These are phyloP conservation scores for Epichloe typhina DNA, from an alignment of 2,329 filamentous ascomycete genomes.

Conservation along the genomic window DNA sequence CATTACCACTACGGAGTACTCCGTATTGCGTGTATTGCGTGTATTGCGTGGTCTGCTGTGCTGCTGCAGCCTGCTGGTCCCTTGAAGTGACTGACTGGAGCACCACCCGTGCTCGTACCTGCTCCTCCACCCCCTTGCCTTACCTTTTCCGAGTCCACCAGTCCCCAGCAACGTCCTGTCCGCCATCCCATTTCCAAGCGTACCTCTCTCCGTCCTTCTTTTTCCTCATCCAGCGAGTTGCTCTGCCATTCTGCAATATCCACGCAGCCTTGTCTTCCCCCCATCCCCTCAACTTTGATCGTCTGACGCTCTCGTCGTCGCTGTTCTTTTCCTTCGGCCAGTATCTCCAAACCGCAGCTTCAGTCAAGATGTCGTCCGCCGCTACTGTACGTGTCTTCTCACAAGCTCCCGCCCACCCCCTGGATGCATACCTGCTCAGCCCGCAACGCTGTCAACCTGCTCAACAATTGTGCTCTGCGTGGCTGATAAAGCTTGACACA, in stretches of 20 bases:
- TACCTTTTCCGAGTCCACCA: constrained; percentile 1
- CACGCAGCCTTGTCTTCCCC: constrained; percentile 4
- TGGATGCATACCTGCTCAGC: neutral
- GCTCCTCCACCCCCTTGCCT: constrained; percentile 4
- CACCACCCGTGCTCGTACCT: constrained; percentile 4
- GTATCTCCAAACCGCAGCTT: constrained; percentile 2
- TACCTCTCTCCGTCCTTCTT: constrained; percentile 5
- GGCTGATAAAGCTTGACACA: constrained; percentile 1
- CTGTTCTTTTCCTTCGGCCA: constrained; percentile 5
- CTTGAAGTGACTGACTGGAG: neutral
- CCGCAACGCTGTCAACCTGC: neutral
- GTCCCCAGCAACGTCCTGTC: constrained; percentile 1
- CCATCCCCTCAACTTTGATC: constrained; percentile 4
- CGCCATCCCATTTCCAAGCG: constrained; percentile 7
- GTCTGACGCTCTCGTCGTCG: constrained; percentile 7
- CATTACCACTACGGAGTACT: neutral
- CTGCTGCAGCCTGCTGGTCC: neutral
- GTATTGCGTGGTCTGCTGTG: neutral
- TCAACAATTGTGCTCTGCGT: constrained; percentile 4
- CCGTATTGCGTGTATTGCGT: neutral
- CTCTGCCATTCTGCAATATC: constrained; percentile 2
- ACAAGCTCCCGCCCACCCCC: constrained; percentile 2
- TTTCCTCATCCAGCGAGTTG: constrained; percentile 7
- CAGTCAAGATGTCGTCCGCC: constrained; percentile 15
- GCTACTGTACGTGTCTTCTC: constrained; percentile 8